Conservation (phyloP, 441 rosid genomes). For the Aquilaria agallochum region DNA sequence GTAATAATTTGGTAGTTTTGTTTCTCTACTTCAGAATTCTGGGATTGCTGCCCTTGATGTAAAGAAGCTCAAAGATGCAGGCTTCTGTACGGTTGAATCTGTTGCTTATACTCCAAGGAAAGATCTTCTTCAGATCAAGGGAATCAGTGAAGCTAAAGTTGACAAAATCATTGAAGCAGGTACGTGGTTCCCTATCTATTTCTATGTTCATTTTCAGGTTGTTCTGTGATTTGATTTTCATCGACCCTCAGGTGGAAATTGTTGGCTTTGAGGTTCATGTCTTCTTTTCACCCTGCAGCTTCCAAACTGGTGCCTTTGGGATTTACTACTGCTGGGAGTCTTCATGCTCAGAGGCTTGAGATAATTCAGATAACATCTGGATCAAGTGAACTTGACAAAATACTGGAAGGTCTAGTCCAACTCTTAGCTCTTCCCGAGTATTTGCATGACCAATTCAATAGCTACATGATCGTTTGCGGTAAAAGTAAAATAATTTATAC, state of each 20-base stretch:
- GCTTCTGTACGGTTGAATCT: conserved; percentile 90
- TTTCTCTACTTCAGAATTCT: conserved; percentile 46
- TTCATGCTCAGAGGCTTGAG: conserved; percentile 90
- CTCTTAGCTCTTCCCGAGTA: background rate
- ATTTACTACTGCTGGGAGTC: conserved; percentile 89
- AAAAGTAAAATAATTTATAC: background rate
- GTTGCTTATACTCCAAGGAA: conserved; percentile 89
- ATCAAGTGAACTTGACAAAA: conserved; percentile 87
- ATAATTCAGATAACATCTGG: conserved; percentile 97
- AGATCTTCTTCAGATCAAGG: conserved; percentile 96
- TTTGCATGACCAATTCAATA: conserved; percentile 2
- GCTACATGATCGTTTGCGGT: background rate
- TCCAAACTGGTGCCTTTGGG: conserved; percentile 92
- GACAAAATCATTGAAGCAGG: conserved; percentile 97
- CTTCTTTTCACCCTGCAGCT: conserved; percentile 36
- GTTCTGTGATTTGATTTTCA: too few species aligned
- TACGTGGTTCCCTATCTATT: conserved; percentile 14
- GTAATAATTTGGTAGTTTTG: background rate
- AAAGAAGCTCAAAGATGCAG: conserved; percentile 93
- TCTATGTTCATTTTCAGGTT: conserved; percentile 5
- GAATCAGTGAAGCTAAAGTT: conserved; percentile 94
- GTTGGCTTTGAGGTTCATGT: too few species aligned
- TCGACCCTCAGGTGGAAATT: too few species aligned
- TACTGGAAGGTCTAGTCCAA: conserved; percentile 66
- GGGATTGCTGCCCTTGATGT: conserved; percentile 90